Percentiles rank a stretch among this genome's conserved stretches.
Evolutionary conservation across 2,329 filamentous ascomycete species (phyloP).

Genomic region (Paecilomyces sp.): DNA sequence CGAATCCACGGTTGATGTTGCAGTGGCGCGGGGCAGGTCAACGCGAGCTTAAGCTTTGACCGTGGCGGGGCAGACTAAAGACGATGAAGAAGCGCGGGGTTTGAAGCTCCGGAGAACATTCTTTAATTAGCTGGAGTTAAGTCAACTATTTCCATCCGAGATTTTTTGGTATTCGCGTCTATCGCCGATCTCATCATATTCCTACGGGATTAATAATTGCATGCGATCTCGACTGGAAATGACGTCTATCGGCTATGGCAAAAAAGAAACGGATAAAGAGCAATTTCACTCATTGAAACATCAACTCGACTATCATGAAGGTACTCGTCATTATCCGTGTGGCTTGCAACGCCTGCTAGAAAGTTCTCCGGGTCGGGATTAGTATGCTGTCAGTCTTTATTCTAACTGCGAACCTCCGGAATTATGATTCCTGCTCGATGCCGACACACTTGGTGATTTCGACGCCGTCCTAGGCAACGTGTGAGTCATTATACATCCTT

Average conservation of each 20-base stretch:
- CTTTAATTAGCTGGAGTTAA: too few relatives aligned
- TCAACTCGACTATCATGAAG: background rate
- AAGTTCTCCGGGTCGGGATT: background rate
- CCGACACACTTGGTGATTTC: conserved; percentile 57
- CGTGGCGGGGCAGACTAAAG: conserved; percentile 1
- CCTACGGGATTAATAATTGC: background rate
- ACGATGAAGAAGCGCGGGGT: background rate
- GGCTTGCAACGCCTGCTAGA: background rate
- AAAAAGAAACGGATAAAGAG: background rate
- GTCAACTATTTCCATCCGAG: background rate
- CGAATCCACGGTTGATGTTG: background rate
- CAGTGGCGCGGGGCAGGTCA: conserved; percentile 8
- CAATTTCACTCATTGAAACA: background rate
- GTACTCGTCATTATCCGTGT: background rate
- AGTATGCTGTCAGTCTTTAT: background rate
- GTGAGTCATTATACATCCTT: background rate
- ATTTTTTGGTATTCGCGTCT: background rate
- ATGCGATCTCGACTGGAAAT: background rate
- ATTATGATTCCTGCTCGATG: background rate
- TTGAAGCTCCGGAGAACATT: background rate
- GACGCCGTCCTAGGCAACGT: conserved; percentile 50
- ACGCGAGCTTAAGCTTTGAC: conserved; percentile 2
- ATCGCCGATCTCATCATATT: background rate
- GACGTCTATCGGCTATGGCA: background rate
- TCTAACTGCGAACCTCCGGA: background rate